A percentile compares a stretch with the other conserved stretches of the same genome.
These are phyloP conservation scores for Astraeus odoratus DNA, from an alignment of 768 basidiomycete species.

Conservation along the genomic window DNA sequence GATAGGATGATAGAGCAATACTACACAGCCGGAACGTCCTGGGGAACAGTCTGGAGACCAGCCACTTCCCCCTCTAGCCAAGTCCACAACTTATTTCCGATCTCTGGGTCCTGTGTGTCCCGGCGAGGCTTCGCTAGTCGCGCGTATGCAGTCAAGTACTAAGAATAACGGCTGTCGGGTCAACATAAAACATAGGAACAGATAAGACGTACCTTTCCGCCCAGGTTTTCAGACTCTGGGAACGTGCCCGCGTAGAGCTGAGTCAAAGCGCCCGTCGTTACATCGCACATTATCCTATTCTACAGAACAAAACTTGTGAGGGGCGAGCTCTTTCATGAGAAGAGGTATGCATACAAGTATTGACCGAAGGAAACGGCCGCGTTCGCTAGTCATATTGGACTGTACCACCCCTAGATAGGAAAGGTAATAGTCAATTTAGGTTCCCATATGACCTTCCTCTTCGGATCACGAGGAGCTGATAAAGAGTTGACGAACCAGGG, in stretches of 20 bases:
- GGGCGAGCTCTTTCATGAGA: background rate
- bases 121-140: slow-evolving; percentile 26
- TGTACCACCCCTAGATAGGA: slow-evolving; percentile 6
- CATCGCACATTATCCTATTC: slow-evolving; percentile 21
- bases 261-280: slow-evolving; percentile 38
- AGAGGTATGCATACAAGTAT: slow-evolving; percentile 7
- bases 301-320: background rate
- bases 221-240: slow-evolving; percentile 31
- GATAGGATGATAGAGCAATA: no score
- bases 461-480: background rate
- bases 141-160: slow-evolving; percentile 46
- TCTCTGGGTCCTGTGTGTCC: slow-evolving; percentile 28
- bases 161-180: background rate
- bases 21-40: no score
- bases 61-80: slow-evolving; percentile 43
- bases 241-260: slow-evolving; percentile 46
- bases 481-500: slow-evolving; percentile 27
- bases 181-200: background rate
- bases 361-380: background rate
- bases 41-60: slow-evolving; percentile 13
- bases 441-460: no score
- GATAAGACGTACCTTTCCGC: slow-evolving; percentile 37
- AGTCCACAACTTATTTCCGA: slow-evolving; percentile 34
- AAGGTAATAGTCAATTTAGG: background rate
- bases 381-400: slow-evolving; percentile 20